phyloP scores from a whole-genome alignment of 2,329 filamentous ascomycete species.

The Lasiodiplodia sp. region DNA sequence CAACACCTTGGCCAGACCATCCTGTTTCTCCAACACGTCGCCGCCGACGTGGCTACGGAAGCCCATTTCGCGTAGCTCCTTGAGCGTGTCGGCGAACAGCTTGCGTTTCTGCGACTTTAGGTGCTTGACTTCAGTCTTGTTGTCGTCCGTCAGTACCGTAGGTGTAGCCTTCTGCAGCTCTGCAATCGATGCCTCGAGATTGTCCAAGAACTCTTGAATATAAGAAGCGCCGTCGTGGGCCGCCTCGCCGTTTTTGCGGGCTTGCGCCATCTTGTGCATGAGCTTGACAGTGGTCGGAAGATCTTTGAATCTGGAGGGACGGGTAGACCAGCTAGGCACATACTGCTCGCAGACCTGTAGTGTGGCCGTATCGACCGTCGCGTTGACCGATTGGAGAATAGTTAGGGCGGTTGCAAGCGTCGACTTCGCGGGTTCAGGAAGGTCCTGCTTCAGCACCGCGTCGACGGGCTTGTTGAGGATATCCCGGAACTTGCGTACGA shows the following conservation, averaged over 20 bases:
- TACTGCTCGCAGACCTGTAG: slow-evolving; percentile 36
- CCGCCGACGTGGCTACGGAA: slow-evolving; percentile 82
- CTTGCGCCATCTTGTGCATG: slow-evolving; percentile 71
- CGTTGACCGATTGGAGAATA: slow-evolving; percentile 12
- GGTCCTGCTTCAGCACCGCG: slow-evolving; percentile 52
- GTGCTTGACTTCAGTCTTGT: slow-evolving; percentile 82
- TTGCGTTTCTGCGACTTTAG: slow-evolving; percentile 90
- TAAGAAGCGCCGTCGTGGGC: slow-evolving; percentile 63
- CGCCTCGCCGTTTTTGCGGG: slow-evolving; percentile 54
- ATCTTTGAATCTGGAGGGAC: slow-evolving; percentile 74
- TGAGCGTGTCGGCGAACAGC: slow-evolving; percentile 87
- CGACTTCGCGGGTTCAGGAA: slow-evolving; percentile 7
- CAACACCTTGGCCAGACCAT: slow-evolving; percentile 73
- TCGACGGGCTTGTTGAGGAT: slow-evolving; percentile 80
- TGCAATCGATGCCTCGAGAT: slow-evolving; percentile 71
- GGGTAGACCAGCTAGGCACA: slow-evolving; percentile 46
- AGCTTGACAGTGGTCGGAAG: slow-evolving; percentile 72
- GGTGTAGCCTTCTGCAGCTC: slow-evolving; percentile 87
- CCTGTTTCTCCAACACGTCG: slow-evolving; percentile 75
- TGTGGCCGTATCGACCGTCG: slow-evolving; percentile 32
- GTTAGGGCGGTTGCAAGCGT: neutral
- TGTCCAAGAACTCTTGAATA: slow-evolving; percentile 72
- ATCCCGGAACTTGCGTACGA: slow-evolving; percentile 87
- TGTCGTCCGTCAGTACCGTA: slow-evolving; percentile 80
- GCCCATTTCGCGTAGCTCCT: slow-evolving; percentile 85